phyloP scores from a whole-genome alignment of 768 basidiomycete species.

The Pleurotus eryngii region DNA sequence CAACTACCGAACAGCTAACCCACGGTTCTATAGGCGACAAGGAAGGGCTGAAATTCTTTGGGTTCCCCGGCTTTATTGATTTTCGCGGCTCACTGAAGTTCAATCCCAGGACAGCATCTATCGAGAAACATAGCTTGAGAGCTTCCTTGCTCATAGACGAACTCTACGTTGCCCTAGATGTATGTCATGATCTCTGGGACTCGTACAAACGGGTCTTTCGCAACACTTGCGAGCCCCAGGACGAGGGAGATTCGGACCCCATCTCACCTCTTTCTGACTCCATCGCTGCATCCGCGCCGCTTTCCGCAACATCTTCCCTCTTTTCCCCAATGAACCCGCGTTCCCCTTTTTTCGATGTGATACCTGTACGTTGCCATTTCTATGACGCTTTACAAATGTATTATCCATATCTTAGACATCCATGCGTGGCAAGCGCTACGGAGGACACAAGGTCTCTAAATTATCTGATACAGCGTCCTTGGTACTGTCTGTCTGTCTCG shows the following conservation, averaged over 20 bases:
- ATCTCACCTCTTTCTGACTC: background rate
- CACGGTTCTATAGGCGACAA: constrained; percentile 10
- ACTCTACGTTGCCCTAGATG: constrained; percentile 46
- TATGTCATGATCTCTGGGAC: constrained; percentile 30
- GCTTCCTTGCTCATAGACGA: constrained; percentile 42
- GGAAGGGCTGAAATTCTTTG: constrained; percentile 36
- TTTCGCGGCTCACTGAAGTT: constrained; percentile 50
- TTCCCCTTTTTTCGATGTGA: constrained; percentile 38
- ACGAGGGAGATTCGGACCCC: background rate
- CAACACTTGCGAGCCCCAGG: background rate
- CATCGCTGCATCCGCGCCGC: constrained; percentile 7
- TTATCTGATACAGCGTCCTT: constrained; percentile 36
- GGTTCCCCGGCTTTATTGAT: constrained; percentile 41
- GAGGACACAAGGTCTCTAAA: constrained; percentile 32
- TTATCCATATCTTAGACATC: constrained; percentile 34
- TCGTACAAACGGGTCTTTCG: background rate
- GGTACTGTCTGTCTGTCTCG: constrained; percentile 21
- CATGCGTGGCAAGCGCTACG: constrained; percentile 40
- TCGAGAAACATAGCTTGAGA: constrained; percentile 53
- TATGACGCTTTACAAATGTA: background rate
- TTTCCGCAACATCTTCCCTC: constrained; percentile 19
- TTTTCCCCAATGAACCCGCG: constrained; percentile 16
- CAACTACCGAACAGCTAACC: background rate
- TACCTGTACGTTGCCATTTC: constrained; percentile 35
- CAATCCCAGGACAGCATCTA: constrained; percentile 51